Base-by-base conservation (phyloP, 805 yeast genomes). In the Sugiyamaella floridensis region DNA sequence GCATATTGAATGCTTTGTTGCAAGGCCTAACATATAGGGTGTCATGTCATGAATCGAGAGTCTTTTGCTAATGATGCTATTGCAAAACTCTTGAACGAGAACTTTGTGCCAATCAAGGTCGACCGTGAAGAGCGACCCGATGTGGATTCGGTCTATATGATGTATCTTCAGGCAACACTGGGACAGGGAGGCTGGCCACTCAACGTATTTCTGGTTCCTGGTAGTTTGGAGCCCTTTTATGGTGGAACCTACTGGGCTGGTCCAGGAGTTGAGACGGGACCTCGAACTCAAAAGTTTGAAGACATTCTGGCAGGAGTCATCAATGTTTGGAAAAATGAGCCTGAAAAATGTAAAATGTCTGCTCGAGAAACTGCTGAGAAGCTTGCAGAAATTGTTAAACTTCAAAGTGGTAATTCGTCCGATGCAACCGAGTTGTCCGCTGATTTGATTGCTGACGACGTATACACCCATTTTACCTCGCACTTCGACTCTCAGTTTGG, bases 121-220 rank as follows among this genome's bases (percentile, higher is more conserved):
- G 73, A 71, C 50, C 62, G 68, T 34, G 73, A 70, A 47, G 69
- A 67, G 47, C 63, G 70, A n/a, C 73, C 73, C n/a, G 75, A 67
- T 52, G 54, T 71, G 20, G 74, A 70, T 49, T 55, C 65, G n/a
- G 66, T 70, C 8, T 68, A 71, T 54, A 67, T 65, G 68, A 60
- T 65, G 62, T 71, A 64, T 51, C 56, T 71, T 40, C 74, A 70
- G 58, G 70, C 66, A 3, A 59, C 66, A 10, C 54, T 57, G 15
- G 71, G 70, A n/a, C 62, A 60, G 1, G 70, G 72, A 11, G 74
- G 74, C 16, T 71, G 74, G 74, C 74, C 74, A 4, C 55, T 71
- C 43, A 70, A 69, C 53, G 71, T 65, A 2, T 69, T 71, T 55
- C 59, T 71, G 48, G 61, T 63, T 1, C 74, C 74, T 1, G 64